Percentiles rank a stretch among this genome's conserved stretches.
phyloP scores from a whole-genome alignment of 257 asterid species.

The Solanum tarapatanum region DNA sequence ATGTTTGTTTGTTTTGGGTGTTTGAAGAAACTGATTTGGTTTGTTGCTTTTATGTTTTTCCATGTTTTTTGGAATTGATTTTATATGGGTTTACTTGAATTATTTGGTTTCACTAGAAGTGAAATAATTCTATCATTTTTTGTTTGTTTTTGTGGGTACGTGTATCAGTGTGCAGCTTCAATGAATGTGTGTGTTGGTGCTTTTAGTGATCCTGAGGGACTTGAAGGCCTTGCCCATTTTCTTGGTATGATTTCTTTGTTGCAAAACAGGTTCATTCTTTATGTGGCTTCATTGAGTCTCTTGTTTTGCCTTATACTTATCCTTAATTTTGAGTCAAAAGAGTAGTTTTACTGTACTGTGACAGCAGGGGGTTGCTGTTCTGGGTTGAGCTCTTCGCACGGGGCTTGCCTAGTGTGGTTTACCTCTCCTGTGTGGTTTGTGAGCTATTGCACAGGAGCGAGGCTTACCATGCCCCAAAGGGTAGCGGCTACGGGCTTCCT shows the following conservation, averaged over 20 bases:
- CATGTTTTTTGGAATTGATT: not conserved
- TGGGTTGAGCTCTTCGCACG: not conserved
- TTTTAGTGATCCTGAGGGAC: conserved; percentile 89
- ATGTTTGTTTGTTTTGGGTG: not conserved
- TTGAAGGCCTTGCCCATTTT: conserved; percentile 98
- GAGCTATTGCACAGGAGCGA: not conserved
- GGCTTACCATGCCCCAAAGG: not conserved
- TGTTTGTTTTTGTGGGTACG: not conserved
- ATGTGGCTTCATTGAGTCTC: not conserved
- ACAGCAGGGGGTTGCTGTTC: not conserved
- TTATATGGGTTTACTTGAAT: not conserved
- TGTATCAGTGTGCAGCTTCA: conserved; percentile 79
- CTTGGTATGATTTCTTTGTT: conserved; percentile 37
- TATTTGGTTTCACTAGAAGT: not conserved
- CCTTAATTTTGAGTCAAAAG: not conserved
- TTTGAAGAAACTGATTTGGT: not conserved
- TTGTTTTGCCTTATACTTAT: not conserved
- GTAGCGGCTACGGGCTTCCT: not conserved
- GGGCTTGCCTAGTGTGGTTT: not conserved
- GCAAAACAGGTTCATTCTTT: not conserved
- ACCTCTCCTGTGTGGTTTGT: not conserved
- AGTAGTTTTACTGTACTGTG: not conserved
- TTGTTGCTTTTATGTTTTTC: not conserved
- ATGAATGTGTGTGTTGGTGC: conserved; percentile 95
- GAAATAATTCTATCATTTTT: not conserved